Evolutionary conservation across 1,284 basidiomycete species (phyloP).

Genomic region (Ustilago trichophora): DNA sequence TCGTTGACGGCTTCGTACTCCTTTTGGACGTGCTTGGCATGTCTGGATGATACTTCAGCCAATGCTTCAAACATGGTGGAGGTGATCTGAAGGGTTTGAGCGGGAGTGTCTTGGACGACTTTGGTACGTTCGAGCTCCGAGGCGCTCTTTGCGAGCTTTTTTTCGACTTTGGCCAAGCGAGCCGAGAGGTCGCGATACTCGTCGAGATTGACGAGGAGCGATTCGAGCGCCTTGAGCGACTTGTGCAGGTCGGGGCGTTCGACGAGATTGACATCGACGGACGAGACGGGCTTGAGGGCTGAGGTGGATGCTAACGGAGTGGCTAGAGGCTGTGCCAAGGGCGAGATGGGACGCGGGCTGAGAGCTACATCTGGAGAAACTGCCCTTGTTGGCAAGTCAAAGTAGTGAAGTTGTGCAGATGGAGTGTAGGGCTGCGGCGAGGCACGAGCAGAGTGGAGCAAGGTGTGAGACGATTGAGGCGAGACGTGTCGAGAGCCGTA

Average conservation of each 20-base stretch:
- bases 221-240: slow-evolving; percentile 58
- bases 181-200: slow-evolving; percentile 61
- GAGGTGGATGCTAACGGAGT: slow-evolving; percentile 5
- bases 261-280: slow-evolving; percentile 25
- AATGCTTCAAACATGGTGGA: slow-evolving; percentile 57
- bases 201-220: slow-evolving; percentile 60
- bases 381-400: slow-evolving; percentile 25
- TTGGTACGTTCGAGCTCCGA: slow-evolving; percentile 58
- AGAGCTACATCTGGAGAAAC: slow-evolving; percentile 6
- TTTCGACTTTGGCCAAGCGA: slow-evolving; percentile 60
- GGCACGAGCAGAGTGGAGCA: slow-evolving; percentile 7
- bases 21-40: slow-evolving; percentile 58
- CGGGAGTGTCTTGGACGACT: slow-evolving; percentile 51
- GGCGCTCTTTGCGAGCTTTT: slow-evolving; percentile 56
- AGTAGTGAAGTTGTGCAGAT: slow-evolving; percentile 34
- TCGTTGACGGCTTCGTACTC: slow-evolving; percentile 66
- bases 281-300: no score
- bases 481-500: slow-evolving; percentile 16
- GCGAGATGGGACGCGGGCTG: slow-evolving; percentile 15
- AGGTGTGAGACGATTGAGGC: slow-evolving; percentile 25
- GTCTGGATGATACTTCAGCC: slow-evolving; percentile 53
- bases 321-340: slow-evolving; percentile 1
- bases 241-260: slow-evolving; percentile 63
- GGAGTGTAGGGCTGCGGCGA: slow-evolving; percentile 33
- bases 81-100: slow-evolving; percentile 47